Conservation (phyloP, 768 basidiomycete species). For the Trametes punicea region DNA sequence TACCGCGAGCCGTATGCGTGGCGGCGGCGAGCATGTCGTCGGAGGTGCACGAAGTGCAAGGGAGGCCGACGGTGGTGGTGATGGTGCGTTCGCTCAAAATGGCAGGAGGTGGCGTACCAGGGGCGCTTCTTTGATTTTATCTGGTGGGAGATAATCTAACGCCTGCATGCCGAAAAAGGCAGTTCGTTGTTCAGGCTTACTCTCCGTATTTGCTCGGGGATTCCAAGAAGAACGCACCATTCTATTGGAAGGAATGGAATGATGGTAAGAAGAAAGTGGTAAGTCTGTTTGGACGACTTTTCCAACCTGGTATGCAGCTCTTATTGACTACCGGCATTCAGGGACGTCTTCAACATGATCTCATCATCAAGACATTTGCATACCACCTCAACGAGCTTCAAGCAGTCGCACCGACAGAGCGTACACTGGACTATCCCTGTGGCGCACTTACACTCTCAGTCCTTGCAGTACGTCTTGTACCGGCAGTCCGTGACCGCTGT, state of each 20-base stretch:
- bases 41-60: too few species aligned
- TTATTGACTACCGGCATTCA: background rate
- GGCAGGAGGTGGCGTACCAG: too few species aligned
- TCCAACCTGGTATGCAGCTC: background rate
- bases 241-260: background rate
- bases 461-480: background rate
- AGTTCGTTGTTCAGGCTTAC: too few species aligned
- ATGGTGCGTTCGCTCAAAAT: too few species aligned
- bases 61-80: too few species aligned
- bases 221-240: background rate
- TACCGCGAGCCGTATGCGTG: too few species aligned
- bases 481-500: too few species aligned
- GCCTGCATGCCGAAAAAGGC: too few species aligned
- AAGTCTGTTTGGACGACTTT: background rate
- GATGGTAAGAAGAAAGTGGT: background rate
- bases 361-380: background rate
- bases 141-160: too few species aligned
- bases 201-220: background rate
- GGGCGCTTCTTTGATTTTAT: too few species aligned
- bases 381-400: background rate
- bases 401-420: background rate
- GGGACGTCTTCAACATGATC: background rate
- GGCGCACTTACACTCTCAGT: background rate
- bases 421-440: background rate
- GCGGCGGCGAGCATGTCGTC: too few species aligned